phyloP scores from a whole-genome alignment of 495 filamentous ascomycete genomes.

The Trichodelitschia bisporula region DNA sequence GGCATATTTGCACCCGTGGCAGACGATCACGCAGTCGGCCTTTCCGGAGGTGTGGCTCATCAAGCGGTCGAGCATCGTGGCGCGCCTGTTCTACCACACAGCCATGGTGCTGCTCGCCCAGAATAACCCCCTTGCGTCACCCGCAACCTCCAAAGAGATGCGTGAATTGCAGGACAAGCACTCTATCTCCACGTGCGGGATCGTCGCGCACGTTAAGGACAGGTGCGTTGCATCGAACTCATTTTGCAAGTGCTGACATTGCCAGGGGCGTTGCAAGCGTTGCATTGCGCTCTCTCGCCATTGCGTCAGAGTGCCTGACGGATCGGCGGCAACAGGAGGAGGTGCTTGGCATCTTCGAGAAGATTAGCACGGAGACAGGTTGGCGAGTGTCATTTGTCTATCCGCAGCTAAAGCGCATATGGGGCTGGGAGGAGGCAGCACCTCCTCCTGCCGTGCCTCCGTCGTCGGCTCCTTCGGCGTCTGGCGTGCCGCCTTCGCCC shows the following conservation, averaged over 20 bases:
- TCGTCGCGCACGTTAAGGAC: conserved; percentile 64
- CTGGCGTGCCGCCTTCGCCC: too few species aligned
- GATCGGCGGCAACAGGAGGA: conserved; percentile 56
- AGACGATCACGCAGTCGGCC: conserved; percentile 38
- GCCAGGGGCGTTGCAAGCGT: conserved; percentile 47
- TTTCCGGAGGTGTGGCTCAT: conserved; percentile 86
- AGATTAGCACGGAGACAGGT: conserved; percentile 49
- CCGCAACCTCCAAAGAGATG: conserved; percentile 48
- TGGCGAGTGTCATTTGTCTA: conserved; percentile 49
- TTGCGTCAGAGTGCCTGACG: conserved; percentile 52
- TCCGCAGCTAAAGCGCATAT: conserved; percentile 42
- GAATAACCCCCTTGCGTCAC: conserved; percentile 39
- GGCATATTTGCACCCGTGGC: conserved; percentile 43
- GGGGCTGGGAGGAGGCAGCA: conserved; percentile 40
- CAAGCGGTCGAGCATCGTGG: conserved; percentile 57
- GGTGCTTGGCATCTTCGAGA: conserved; percentile 49
- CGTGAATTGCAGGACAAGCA: conserved; percentile 40
- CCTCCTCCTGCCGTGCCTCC: conserved; percentile 6
- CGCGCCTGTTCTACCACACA: conserved; percentile 78
- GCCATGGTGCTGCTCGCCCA: conserved; percentile 59
- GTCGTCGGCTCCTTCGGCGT: conserved; percentile 4
- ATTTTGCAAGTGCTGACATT: too few species aligned
- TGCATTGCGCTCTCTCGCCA: conserved; percentile 50
- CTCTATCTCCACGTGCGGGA: conserved; percentile 64
- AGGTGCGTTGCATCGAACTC: conserved; percentile 26